Evolutionary conservation across 495 filamentous ascomycete species (phyloP).

Genomic region (Clohesyomyces aquaticus): DNA sequence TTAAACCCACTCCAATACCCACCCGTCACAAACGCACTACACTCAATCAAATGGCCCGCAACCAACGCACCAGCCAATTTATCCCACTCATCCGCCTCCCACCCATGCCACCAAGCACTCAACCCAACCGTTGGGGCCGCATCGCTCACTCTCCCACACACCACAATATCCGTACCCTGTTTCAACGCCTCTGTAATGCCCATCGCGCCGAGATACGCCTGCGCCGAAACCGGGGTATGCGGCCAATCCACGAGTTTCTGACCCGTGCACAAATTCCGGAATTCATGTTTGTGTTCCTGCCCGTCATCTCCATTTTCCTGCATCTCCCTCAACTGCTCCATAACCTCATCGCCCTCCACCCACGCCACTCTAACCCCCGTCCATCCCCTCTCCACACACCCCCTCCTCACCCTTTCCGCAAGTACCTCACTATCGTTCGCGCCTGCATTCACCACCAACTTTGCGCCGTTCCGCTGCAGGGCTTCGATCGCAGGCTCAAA

Average conservation of each 20-base stretch:
- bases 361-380: constrained; percentile 33
- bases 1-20: constrained; percentile 30
- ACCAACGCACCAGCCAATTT: constrained; percentile 5
- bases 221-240: constrained; percentile 14
- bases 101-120: constrained; percentile 26
- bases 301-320: constrained; percentile 26
- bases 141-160: constrained; percentile 29
- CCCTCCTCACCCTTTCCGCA: constrained; percentile 27
- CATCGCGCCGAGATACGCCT: constrained; percentile 15
- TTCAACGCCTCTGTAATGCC: constrained; percentile 21
- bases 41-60: constrained; percentile 24
- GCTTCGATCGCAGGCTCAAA: constrained; percentile 37
- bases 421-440: constrained; percentile 38
- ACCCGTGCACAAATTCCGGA: constrained; percentile 21
- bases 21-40: constrained; percentile 18
- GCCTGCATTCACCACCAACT: constrained; percentile 39
- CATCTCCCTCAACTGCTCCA: constrained; percentile 21
- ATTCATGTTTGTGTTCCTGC: constrained; percentile 24
- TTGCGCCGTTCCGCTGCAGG: constrained; percentile 20
- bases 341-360: constrained; percentile 42
- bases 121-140: constrained; percentile 27
- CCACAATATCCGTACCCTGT: constrained; percentile 27
- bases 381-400: constrained; percentile 9
- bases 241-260: constrained; percentile 14
- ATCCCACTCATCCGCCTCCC: constrained; percentile 19